Evolutionary conservation across 768 basidiomycete genomes (phyloP), one percentile per base, ranked within the genome.

Genomic region (Phlebiopsis flavidoalba): DNA sequence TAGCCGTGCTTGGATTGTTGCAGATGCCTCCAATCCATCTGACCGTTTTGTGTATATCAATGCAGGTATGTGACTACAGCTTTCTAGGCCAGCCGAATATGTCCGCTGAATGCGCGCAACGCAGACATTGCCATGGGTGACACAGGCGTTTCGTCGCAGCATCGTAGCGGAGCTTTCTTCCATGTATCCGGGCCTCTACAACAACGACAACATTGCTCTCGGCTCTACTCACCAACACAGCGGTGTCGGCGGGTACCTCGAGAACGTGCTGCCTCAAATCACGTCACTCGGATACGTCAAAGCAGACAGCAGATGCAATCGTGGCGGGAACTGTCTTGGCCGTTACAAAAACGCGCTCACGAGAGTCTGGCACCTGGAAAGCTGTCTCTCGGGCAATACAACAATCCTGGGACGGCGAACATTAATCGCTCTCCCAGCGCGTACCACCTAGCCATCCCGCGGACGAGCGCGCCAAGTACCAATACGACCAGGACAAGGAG

Each of bases 81-180:
- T 60, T 17, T 37, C 53, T 17, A 31, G 36, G 19, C 50, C n/a
- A 17, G 19, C 40, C 48, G 26, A 21, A 31, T 36, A 19, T 36
- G 17, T 33, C 26, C 26, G 26, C 26, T 31, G 26, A 31, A 57
- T 26, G 26, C 17, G 3, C 24, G 14, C 54, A 22, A 15, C 17
- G 24, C 61, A 86, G 90, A 93, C 69, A 89, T 91, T 54, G 88
- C 84, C 46, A 90, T 91, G 87, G 90, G 90, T 11, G 91, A 91
- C 71, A 84, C 82, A 2, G 90, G 89, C 24, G 75, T 90, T n/a
- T 40, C 85, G 89, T 35, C 83, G 88, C 26, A 81, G 83, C 14
- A 84, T 93, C 64, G 80, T 92, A 31, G 69, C 77, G 4, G 73
- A 80, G 45, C 78, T 92, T 10, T 78, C 84, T 7, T 63, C 77